These are phyloP conservation scores for Rhizopogon vinicolor DNA, from an alignment of 768 basidiomycete genomes.

Conservation along the genomic window DNA sequence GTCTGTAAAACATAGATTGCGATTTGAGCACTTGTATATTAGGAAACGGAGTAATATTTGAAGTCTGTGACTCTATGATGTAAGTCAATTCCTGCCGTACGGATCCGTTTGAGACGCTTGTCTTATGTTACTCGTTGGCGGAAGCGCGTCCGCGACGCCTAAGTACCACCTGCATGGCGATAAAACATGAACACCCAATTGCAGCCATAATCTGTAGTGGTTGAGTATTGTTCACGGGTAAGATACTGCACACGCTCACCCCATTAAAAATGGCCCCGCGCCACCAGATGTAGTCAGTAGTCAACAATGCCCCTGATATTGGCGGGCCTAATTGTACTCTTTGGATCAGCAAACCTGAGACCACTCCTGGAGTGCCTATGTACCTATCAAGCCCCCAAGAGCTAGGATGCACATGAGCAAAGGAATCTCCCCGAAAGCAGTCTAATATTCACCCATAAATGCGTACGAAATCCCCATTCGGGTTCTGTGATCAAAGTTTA, in stretches of 20 bases:
- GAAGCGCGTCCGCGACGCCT: conserved; percentile 2
- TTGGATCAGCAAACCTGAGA: too few relatives aligned
- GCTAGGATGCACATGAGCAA: conserved; percentile 4
- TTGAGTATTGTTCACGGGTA: not conserved
- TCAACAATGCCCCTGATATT: too few relatives aligned
- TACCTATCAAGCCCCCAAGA: conserved; percentile 9
- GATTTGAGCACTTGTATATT: not conserved
- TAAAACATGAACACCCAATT: conserved; percentile 20
- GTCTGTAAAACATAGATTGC: not conserved
- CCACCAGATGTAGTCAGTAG: too few relatives aligned
- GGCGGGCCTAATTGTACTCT: too few relatives aligned
- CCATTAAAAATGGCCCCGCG: too few relatives aligned
- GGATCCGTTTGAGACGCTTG: too few relatives aligned
- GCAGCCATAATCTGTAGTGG: conserved; percentile 13
- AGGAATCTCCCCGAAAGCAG: not conserved
- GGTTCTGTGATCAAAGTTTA: conserved; percentile 16
- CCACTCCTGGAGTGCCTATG: too few relatives aligned
- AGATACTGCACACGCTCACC: not conserved
- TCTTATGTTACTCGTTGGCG: not conserved
- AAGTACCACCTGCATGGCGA: conserved; percentile 22
- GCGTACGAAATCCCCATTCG: conserved; percentile 49
- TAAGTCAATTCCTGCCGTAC: too few relatives aligned
- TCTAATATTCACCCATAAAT: conserved; percentile 34
- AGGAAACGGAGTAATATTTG: not conserved
- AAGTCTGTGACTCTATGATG: not conserved